A percentile compares a stretch with the other conserved stretches of the same genome.
phyloP scores from a whole-genome alignment of 2,329 filamentous ascomycete genomes.

The Cladophialophora bantiana region DNA sequence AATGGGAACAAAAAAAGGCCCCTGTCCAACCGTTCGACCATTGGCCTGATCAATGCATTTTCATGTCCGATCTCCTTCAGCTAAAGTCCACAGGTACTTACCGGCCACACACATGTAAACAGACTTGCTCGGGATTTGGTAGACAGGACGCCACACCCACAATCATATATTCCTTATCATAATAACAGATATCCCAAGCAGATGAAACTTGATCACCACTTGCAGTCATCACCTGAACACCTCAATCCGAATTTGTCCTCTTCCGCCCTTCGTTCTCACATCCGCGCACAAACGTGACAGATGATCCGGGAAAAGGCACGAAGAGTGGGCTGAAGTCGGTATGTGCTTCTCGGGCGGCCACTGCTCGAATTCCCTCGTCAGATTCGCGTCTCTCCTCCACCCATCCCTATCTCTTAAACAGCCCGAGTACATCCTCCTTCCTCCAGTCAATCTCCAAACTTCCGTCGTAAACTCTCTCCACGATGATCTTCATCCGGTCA shows the following conservation, averaged over 20 bases:
- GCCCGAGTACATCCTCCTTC: constrained; percentile 52
- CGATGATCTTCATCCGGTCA: constrained; percentile 57
- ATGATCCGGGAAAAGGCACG: no score
- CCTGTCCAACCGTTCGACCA: no score
- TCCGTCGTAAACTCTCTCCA: constrained; percentile 53
- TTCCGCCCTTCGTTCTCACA: no score
- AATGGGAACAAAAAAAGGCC: no score
- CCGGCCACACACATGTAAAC: no score
- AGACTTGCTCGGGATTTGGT: background rate
- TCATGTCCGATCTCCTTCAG: no score
- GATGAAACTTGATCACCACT: background rate
- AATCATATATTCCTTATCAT: background rate
- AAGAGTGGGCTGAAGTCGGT: no score
- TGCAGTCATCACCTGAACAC: no score
- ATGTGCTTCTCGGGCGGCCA: background rate
- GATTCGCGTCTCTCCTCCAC: background rate
- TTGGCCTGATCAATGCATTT: no score
- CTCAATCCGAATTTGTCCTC: no score
- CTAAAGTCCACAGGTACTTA: no score
- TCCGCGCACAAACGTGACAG: no score
- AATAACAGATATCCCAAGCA: background rate
- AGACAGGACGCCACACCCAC: background rate
- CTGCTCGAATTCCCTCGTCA: background rate
- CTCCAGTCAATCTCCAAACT: constrained; percentile 56
- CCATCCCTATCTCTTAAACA: constrained; percentile 50